Evolutionary conservation across 2,329 filamentous ascomycete genomes (phyloP).

Genomic region (Arachnomyces sp.): DNA sequence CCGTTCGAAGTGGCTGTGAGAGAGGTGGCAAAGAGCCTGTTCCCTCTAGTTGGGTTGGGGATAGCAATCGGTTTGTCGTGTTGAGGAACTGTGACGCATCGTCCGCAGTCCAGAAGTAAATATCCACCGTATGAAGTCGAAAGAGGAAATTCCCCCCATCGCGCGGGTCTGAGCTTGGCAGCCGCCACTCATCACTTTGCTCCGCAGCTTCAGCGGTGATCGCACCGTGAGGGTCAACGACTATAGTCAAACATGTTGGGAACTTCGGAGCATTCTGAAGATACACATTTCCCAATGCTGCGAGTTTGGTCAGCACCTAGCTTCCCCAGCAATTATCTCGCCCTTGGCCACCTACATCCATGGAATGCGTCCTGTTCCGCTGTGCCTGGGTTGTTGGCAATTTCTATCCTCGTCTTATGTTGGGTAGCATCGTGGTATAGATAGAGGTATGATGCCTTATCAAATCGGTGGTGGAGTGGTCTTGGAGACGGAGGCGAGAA

Average conservation of each 20-base stretch:
- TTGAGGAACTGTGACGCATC: conserved; percentile 50
- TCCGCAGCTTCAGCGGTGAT: conserved; percentile 20
- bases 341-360: conserved; percentile 40
- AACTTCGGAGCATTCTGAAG: conserved; percentile 52
- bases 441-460: conserved; percentile 57
- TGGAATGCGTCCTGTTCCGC: conserved; percentile 57
- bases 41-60: conserved; percentile 35
- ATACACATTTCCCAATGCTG: conserved; percentile 45
- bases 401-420: conserved; percentile 49
- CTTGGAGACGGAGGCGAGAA: conserved; percentile 49
- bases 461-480: conserved; percentile 54
- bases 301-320: not conserved
- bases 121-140: conserved; percentile 51
- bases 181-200: conserved; percentile 45
- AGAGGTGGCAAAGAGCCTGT: conserved; percentile 33
- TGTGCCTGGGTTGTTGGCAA: conserved; percentile 56
- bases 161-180: conserved; percentile 45
- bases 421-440: conserved; percentile 50
- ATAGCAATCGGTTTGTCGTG: conserved; percentile 29
- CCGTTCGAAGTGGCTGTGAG: conserved; percentile 26
- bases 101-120: conserved; percentile 56
- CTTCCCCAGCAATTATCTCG: not conserved
- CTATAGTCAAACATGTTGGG: conserved; percentile 51
- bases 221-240: conserved; percentile 38
- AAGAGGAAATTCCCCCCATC: conserved; percentile 45